These are phyloP conservation scores for Rosa hybrid DNA, from an alignment of 331 rosid genomes.

Conservation along the genomic window DNA sequence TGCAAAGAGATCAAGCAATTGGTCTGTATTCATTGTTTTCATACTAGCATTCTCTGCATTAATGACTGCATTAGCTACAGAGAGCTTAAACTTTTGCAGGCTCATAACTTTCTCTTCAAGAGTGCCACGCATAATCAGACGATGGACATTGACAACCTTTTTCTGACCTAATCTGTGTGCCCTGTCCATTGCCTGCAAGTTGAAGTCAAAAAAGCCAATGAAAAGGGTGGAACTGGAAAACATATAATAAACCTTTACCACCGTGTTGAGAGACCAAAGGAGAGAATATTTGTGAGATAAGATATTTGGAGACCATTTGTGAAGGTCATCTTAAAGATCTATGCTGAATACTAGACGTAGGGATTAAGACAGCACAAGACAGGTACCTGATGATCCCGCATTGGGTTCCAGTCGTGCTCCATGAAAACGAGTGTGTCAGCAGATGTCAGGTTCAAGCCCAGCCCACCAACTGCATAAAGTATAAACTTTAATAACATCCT, in stretches of 20 bases:
- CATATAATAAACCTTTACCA: not conserved
- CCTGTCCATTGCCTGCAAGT: constrained; percentile 94
- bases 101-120: constrained; percentile 98
- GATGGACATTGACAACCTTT: constrained; percentile 93
- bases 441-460: constrained; percentile 95
- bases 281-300: not conserved
- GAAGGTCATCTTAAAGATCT: not conserved
- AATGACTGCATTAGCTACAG: constrained; percentile 94
- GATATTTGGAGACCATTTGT: not conserved
- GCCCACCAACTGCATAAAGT: constrained; percentile 84
- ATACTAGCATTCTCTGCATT: constrained; percentile 92
- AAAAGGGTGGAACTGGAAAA: not conserved
- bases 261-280: not conserved
- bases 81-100: constrained; percentile 83
- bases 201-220: not conserved
- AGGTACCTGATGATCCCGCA: constrained; percentile 97
- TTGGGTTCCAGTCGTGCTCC: constrained; percentile 99
- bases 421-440: constrained; percentile 93
- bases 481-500: constrained; percentile 15
- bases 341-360: not conserved
- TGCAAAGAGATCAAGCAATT: constrained; percentile 91
- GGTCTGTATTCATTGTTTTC: constrained; percentile 99
- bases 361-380: constrained; percentile 13
- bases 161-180: constrained; percentile 98
- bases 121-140: constrained; percentile 97